Conservation (phyloP, 2,329 filamentous ascomycete species). For the Penicillium sp. region DNA sequence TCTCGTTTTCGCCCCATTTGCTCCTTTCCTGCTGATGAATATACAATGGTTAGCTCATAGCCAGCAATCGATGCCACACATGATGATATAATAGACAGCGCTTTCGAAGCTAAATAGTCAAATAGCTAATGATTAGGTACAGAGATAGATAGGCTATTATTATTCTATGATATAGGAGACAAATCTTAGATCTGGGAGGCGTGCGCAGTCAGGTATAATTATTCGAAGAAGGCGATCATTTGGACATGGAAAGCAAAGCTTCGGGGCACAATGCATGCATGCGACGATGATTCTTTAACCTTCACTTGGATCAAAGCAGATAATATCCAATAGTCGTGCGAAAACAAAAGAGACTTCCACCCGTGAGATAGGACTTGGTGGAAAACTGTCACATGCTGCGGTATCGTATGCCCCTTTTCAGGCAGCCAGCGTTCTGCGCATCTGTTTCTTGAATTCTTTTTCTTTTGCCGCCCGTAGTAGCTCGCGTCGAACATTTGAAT, state of each 20-base stretch:
- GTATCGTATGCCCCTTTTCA: not conserved
- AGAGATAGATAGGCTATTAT: too few species aligned
- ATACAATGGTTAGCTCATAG: too few species aligned
- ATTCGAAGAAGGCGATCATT: not conserved
- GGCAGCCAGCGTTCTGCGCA: not conserved
- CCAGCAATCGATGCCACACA: too few species aligned
- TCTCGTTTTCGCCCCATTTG: not conserved
- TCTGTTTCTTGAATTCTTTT: slow-evolving; percentile 1
- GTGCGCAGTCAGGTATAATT: not conserved
- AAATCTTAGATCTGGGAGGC: too few species aligned
- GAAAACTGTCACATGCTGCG: not conserved
- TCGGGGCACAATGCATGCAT: not conserved
- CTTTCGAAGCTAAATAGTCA: too few species aligned
- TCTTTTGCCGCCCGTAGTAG: not conserved
- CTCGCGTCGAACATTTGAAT: not conserved
- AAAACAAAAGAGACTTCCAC: not conserved
- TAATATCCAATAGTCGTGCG: not conserved
- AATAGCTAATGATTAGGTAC: too few species aligned
- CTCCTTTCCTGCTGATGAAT: too few species aligned
- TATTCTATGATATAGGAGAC: too few species aligned
- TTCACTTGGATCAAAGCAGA: not conserved
- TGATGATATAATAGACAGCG: too few species aligned
- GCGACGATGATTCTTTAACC: not conserved
- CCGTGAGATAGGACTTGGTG: not conserved
- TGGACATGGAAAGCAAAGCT: not conserved